phyloP scores from a whole-genome alignment of 2,329 filamentous ascomycete species.

The Penicillium olsonii region DNA sequence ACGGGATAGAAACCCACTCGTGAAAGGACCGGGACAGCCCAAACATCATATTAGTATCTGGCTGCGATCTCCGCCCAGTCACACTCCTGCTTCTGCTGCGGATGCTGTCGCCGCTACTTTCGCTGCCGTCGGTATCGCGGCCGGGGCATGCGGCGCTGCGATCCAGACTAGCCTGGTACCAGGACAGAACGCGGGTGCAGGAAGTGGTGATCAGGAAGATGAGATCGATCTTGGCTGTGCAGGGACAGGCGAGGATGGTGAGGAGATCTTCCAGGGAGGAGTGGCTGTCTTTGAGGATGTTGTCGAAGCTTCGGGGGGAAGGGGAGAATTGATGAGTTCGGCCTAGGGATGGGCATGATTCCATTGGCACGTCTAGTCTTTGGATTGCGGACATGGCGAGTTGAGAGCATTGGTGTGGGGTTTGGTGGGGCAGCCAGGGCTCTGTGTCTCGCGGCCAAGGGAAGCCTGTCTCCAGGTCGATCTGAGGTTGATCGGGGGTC shows the following conservation, averaged over 20 bases:
- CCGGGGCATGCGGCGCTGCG: background rate
- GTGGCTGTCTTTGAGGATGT: constrained; percentile 6
- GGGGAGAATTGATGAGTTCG: background rate
- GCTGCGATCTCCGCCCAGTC: background rate
- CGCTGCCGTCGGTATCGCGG: constrained; percentile 4
- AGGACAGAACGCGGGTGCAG: constrained; percentile 6
- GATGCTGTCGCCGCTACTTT: background rate
- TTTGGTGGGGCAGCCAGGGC: background rate
- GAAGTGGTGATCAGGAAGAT: constrained; percentile 3
- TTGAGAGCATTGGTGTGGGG: constrained; percentile 6
- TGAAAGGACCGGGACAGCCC: constrained; percentile 2
- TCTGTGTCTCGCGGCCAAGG: too few species aligned
- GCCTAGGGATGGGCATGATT: background rate
- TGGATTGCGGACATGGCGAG: constrained; percentile 4
- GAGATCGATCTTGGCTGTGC: constrained; percentile 2
- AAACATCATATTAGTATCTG: background rate
- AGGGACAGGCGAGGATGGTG: constrained; percentile 4
- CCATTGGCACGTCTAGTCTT: constrained; percentile 3
- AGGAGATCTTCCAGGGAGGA: constrained; percentile 4
- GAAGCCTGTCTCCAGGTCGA: background rate
- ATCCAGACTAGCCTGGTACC: constrained; percentile 7
- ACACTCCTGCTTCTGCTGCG: background rate
- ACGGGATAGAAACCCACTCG: constrained; percentile 5
- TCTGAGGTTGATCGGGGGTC: background rate
- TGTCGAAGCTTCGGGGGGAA: constrained; percentile 4